Evolutionary conservation across 139 green algal genomes (phyloP), one percentile per base, ranked within the genome.

Genomic region (Coelastrella sp.): DNA sequence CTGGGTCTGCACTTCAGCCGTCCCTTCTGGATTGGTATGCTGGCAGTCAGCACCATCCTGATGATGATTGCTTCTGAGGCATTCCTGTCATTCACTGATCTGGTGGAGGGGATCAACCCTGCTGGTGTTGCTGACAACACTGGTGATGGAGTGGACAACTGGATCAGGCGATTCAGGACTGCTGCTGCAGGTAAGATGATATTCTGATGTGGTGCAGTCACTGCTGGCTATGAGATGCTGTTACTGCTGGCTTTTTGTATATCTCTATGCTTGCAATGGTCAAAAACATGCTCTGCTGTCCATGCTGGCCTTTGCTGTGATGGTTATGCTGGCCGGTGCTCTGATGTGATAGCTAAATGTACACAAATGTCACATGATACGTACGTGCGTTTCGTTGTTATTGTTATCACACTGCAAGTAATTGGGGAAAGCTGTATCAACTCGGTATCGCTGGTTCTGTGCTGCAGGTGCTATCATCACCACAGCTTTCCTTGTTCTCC

Each of bases 11-110:
- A 90, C 73, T 83, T 76, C 73, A 74, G 47, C 73, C 85, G 85
- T 64, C 56, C 73, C 73, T 90, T 90, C 85, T 90, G 85, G 85
- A 84, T 74, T 23, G 85, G 73, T 64, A 90, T 90, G 85, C 16
- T 90, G n/a, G 5, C 85, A 8, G 57, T 90, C 3, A 64, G 19
- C 22, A 74, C 57, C 8, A 13, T 90, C 54, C 74, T 90, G 59
- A 84, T 90, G 73, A 90, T 90, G 85, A 90, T 90, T 68, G 68
- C 68, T 14, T 85, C 23, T 3, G 85, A 90, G 85, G 47, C 74
- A 47, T 90, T 90, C 85, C 71, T 80, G 10, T 73, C 57, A 20
- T 58, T 80, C 54, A 57, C 10, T 5, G 6, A 88, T 64, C 11
- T 79, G 2, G 10, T 32, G 2, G 65, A 79, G 8, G 82, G 32